Evolutionary conservation across 2,329 filamentous ascomycete genomes (phyloP).

Genomic region (Rutstroemia sp.): DNA sequence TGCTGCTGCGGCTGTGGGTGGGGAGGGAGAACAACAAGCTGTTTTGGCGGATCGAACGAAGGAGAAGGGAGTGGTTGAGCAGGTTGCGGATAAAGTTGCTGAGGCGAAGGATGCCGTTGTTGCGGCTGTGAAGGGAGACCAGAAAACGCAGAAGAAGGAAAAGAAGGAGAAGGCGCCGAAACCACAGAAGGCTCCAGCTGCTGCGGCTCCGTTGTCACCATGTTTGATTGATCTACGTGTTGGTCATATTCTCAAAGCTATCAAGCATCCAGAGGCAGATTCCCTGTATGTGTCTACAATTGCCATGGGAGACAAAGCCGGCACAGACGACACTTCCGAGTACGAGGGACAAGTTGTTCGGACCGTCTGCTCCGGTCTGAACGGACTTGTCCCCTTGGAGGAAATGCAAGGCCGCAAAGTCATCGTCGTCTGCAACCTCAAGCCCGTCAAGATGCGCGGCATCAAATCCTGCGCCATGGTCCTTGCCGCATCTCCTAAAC

Average conservation of each 20-base stretch:
- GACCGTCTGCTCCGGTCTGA: constrained; percentile 94
- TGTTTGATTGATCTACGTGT: constrained; percentile 89
- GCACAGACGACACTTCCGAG: constrained; percentile 82
- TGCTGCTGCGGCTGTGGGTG: constrained; percentile 47
- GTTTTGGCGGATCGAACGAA: constrained; percentile 54
- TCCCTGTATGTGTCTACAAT: constrained; percentile 94
- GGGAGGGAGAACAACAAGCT: constrained; percentile 37
- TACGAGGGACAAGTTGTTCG: constrained; percentile 87
- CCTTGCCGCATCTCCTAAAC: constrained; percentile 79
- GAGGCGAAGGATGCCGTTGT: constrained; percentile 31
- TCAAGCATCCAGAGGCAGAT: constrained; percentile 94
- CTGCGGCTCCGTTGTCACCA: constrained; percentile 72
- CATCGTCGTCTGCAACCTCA: constrained; percentile 92
- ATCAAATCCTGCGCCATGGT: constrained; percentile 83
- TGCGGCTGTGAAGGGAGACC: constrained; percentile 30
- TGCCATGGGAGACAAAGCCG: constrained; percentile 80
- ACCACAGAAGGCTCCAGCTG: constrained; percentile 57
- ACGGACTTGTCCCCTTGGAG: constrained; percentile 83
- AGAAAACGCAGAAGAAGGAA: constrained; percentile 60
- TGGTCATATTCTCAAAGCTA: constrained; percentile 92
- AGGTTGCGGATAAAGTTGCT: constrained; percentile 40
- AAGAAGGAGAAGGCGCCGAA: constrained; percentile 87
- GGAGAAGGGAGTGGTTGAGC: constrained; percentile 43
- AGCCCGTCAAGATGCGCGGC: constrained; percentile 98
- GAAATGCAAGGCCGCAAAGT: constrained; percentile 98